Evolutionary conservation across 768 basidiomycete genomes (phyloP).

Genomic region (Cubamyces lactineus): DNA sequence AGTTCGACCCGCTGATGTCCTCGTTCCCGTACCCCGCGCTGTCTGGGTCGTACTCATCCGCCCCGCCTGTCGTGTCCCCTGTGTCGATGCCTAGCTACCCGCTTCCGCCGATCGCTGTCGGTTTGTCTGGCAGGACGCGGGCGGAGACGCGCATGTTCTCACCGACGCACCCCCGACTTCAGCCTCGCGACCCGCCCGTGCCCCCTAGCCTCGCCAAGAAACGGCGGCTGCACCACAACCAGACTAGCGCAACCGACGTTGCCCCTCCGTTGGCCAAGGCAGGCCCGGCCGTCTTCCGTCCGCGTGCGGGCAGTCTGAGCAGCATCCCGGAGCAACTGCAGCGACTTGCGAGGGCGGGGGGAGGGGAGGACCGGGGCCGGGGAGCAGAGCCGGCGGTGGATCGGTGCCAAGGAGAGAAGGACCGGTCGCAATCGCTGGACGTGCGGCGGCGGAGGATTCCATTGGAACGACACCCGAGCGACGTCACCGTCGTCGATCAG

Average conservation of each 20-base stretch:
- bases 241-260: background rate
- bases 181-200: conserved; percentile 27
- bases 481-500: conserved; percentile 4
- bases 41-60: background rate
- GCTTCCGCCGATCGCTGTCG: background rate
- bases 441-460: background rate
- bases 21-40: conserved; percentile 7
- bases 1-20: conserved; percentile 13
- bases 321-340: background rate
- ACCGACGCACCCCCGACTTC: conserved; percentile 30
- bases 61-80: background rate
- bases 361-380: background rate
- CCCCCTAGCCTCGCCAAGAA: conserved; percentile 28
- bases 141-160: conserved; percentile 24
- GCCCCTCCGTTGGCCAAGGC: background rate
- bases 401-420: background rate
- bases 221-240: conserved; percentile 7
- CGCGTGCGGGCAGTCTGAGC: conserved; percentile 8
- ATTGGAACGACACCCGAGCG: background rate
- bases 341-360: background rate
- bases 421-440: conserved; percentile 12
- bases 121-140: conserved; percentile 1
- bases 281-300: background rate
- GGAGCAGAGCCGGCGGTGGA: background rate
- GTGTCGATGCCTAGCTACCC: conserved; percentile 2